Base-by-base conservation (phyloP, 2,329 filamentous ascomycete genomes). In the Colletotrichum theobromicola region DNA sequence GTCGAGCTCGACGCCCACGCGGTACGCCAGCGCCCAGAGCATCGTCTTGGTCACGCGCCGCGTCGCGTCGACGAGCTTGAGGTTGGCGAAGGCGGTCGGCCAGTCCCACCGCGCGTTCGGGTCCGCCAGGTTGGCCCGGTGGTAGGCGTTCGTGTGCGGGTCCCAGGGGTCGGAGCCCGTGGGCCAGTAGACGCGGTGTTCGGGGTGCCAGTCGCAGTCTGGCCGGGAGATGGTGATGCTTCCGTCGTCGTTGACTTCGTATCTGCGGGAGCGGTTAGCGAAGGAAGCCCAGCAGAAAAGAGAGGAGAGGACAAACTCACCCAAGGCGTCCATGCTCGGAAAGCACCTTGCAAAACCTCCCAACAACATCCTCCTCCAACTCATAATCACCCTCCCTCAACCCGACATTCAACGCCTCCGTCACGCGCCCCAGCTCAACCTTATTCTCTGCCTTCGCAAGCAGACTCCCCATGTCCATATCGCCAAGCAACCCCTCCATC, bases 11-110 rank as follows among this genome's bases (percentile, higher is more conserved):
- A 78, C 76, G 30, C 86, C 86, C 72, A 87, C 80, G 50, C 86
- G 84, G 74, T 81, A 86, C 26, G 82, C 84, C 24, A 86, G 77
- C 28, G 82, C 79, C 66, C 80, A 80, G 70, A 83, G 79, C 74
- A 82, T 82, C 32, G 80, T 34, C 53, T 75, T 75, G 8, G 69
- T 75, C 21, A 63, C 79, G 8, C 53, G 72, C 8, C 78, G 55
- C 4, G 28, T 64, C 3, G 42, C 24, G 67, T 75, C 57, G 53
- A 75, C 67, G 26, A 81, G 64, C 53, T 80, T 69, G 78, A 80
- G 13, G 77, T 76, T 70, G 24, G 58, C 26, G 9, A 80, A 76
- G 9, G 81, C 50, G 6, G 57, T 55, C 42, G 77, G 75, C 78
- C 81, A 82, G 21, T 63, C 30, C 26, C 76, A 67, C 13, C 37